Percentiles rank a stretch among this genome's conserved stretches.
phyloP scores from a whole-genome alignment of 2,329 filamentous ascomycete species.

The Proliferodiscus dingleyae region DNA sequence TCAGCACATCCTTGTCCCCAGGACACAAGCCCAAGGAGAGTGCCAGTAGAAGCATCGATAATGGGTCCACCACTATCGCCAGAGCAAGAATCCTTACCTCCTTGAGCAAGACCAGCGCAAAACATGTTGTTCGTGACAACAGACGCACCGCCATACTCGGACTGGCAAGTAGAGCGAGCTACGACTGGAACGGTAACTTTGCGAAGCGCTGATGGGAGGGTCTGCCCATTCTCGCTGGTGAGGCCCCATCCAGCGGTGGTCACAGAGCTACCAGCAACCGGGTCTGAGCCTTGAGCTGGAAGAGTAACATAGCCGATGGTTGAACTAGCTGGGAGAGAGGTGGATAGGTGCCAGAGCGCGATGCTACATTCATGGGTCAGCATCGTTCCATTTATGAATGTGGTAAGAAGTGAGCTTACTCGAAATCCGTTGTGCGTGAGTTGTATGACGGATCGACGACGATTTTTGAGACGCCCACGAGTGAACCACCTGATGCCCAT shows the following conservation, averaged over 20 bases:
- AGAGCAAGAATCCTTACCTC: constrained; percentile 21
- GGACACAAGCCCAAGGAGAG: constrained; percentile 17
- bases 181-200: constrained; percentile 18
- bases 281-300: constrained; percentile 17
- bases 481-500: constrained; percentile 17
- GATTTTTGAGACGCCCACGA: constrained; percentile 10
- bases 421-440: constrained; percentile 1
- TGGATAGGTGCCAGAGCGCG: constrained; percentile 19
- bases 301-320: constrained; percentile 19
- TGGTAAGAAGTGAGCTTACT: no score
- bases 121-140: constrained; percentile 19
- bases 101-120: constrained; percentile 18
- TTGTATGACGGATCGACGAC: constrained; percentile 17
- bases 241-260: constrained; percentile 12
- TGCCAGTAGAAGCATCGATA: constrained; percentile 14
- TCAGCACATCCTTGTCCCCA: constrained; percentile 20
- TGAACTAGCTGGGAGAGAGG: constrained; percentile 10
- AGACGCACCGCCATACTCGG: constrained; percentile 12
- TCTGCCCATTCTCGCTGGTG: constrained; percentile 4
- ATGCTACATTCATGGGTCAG: constrained; percentile 9
- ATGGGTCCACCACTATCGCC: constrained; percentile 23
- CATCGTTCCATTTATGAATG: no score
- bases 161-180: constrained; percentile 13
- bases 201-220: constrained; percentile 13
- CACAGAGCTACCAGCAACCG: constrained; percentile 6